Evolutionary conservation across 2,329 filamentous ascomycete genomes (phyloP).

Genomic region (Cladobotryum protrusum): DNA sequence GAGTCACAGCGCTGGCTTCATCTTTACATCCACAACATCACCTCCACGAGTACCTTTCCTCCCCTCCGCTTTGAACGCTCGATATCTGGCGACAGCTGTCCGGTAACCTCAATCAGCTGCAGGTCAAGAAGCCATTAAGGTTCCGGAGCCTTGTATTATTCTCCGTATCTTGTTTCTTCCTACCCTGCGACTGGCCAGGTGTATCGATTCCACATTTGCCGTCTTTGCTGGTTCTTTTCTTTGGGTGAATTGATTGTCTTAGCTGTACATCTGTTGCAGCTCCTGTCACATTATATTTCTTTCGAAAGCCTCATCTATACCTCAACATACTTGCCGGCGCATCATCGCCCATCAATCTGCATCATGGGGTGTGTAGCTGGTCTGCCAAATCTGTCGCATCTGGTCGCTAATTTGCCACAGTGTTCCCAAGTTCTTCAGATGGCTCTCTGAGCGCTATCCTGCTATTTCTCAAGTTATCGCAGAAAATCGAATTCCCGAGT

Average conservation of each 20-base stretch:
- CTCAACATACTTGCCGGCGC: not conserved
- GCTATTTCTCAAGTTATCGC: conserved; percentile 97
- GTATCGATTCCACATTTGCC: not conserved
- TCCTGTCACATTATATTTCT: not conserved
- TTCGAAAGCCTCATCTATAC: too few relatives aligned
- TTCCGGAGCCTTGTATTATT: not conserved
- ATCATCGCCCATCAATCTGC: not conserved
- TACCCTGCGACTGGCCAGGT: not conserved
- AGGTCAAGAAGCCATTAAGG: not conserved
- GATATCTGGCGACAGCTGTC: not conserved
- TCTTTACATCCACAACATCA: not conserved
- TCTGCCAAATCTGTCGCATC: conserved; percentile 1
- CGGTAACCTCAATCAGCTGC: conserved; percentile 1
- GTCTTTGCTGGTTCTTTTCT: not conserved
- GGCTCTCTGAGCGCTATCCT: conserved; percentile 98
- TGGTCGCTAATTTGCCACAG: conserved; percentile 27
- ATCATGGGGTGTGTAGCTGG: conserved; percentile 25
- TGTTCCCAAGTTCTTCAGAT: conserved; percentile 91
- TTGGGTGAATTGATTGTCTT: not conserved
- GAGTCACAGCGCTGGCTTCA: not conserved
- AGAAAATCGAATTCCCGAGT: conserved; percentile 97
- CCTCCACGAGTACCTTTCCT: not conserved
- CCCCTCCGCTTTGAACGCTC: not conserved
- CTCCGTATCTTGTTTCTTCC: conserved; percentile 3
- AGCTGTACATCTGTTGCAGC: not conserved